Percentiles rank a stretch among this genome's conserved stretches.
Conservation (phyloP, 2,329 filamentous ascomycete species). For the Daldinia eschscholtzii region DNA sequence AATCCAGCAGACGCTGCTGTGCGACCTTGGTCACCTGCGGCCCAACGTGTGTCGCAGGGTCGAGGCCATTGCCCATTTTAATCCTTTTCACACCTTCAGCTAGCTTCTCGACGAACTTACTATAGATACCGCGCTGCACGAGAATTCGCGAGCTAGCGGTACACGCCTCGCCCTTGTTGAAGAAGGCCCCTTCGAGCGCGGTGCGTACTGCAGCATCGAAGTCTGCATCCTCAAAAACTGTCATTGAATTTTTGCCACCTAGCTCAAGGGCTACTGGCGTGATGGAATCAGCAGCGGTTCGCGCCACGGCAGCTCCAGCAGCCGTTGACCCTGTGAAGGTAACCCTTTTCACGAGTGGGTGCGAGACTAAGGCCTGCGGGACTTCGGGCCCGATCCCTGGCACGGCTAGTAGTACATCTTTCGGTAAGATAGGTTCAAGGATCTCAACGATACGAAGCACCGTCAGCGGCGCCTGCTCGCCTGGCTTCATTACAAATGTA, state of each 20-base stretch:
- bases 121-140: conserved; percentile 86
- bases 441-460: conserved; percentile 73
- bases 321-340: conserved; percentile 81
- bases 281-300: conserved; percentile 76
- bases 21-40: conserved; percentile 85
- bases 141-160: conserved; percentile 84
- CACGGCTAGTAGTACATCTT: conserved; percentile 79
- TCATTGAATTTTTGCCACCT: conserved; percentile 82
- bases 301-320: conserved; percentile 62
- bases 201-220: conserved; percentile 80
- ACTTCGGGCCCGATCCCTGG: conserved; percentile 81
- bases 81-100: conserved; percentile 68
- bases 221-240: conserved; percentile 80
- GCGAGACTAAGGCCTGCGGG: conserved; percentile 77
- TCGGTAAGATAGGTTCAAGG: conserved; percentile 79
- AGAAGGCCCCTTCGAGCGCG: conserved; percentile 77
- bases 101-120: conserved; percentile 81
- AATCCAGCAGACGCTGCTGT: conserved; percentile 86
- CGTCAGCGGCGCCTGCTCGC: conserved; percentile 74
- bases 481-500: conserved; percentile 72
- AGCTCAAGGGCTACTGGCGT: conserved; percentile 85
- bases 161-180: conserved; percentile 72
- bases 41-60: conserved; percentile 82
- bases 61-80: conserved; percentile 85
- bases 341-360: conserved; percentile 85